These are phyloP conservation scores for Larix kaempferi DNA, from an alignment of 75 land plant species.

Conservation along the genomic window DNA sequence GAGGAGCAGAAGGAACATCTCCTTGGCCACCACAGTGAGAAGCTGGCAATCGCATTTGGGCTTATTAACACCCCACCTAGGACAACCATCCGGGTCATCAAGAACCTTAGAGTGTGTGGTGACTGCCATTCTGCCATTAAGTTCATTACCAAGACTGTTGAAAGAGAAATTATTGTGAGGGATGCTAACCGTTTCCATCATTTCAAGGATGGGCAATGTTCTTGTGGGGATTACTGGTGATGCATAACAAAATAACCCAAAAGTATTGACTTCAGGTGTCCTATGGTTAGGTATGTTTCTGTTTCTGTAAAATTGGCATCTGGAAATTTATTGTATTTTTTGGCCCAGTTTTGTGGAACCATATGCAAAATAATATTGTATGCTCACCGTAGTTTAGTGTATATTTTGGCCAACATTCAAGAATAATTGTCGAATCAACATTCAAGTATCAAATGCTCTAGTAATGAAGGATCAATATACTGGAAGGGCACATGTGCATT, in stretches of 20 bases:
- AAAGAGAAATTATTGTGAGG: constrained; percentile 13
- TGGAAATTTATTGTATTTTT: too few species aligned
- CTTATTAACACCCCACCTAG: constrained; percentile 2
- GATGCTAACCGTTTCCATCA: constrained; percentile 10
- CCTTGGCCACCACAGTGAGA: constrained; percentile 12
- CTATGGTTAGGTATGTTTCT: too few species aligned
- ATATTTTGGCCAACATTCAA: too few species aligned
- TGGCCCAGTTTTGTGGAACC: too few species aligned
- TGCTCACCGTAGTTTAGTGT: too few species aligned
- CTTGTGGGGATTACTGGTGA: constrained; percentile 21
- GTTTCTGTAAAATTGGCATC: too few species aligned
- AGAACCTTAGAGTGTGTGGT: constrained; percentile 10
- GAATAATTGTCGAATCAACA: too few species aligned
- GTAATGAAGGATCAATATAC: too few species aligned
- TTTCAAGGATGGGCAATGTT: constrained; percentile 13
- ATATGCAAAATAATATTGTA: too few species aligned
- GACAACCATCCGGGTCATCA: constrained; percentile 10
- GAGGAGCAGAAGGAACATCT: constrained; percentile 14
- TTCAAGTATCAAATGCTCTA: too few species aligned
- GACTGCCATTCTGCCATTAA: constrained; percentile 20
- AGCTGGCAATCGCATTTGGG: constrained; percentile 15
- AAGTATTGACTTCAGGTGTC: too few species aligned
- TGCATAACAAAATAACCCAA: background rate
- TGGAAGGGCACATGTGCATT: too few species aligned
- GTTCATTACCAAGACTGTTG: constrained; percentile 9